Conservation (phyloP, 192 early-diverging fungal species). For the Backusella australiensis region DNA sequence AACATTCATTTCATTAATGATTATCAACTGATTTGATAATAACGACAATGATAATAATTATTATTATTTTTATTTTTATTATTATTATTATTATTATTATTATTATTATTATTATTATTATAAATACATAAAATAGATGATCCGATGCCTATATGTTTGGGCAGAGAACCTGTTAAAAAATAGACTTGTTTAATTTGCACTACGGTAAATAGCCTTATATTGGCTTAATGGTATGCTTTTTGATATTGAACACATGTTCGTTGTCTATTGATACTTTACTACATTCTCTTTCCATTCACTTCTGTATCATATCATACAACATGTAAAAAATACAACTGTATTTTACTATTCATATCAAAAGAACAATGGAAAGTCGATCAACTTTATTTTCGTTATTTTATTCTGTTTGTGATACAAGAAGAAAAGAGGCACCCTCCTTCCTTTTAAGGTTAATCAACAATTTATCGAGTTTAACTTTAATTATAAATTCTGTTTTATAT, state of each 20-base stretch:
- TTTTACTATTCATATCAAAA: background rate
- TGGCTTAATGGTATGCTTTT: background rate
- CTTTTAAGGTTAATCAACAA: background rate
- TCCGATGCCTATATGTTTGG: background rate
- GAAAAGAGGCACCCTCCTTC: background rate
- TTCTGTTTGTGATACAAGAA: slow-evolving; percentile 4
- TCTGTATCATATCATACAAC: too few species aligned
- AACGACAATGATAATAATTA: background rate
- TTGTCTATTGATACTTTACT: background rate
- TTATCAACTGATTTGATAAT: too few species aligned
- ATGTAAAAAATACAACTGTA: background rate
- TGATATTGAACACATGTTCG: background rate
- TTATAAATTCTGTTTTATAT: background rate
- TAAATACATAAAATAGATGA: background rate
- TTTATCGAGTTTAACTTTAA: background rate
- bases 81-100: too few species aligned
- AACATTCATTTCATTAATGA: too few species aligned
- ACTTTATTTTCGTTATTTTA: background rate
- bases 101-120: too few species aligned
- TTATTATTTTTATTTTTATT: too few species aligned
- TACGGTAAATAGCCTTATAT: background rate
- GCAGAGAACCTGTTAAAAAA: background rate
- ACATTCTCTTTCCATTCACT: background rate
- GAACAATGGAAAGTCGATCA: background rate
- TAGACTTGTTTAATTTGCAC: background rate